Base-by-base conservation (phyloP, 495 filamentous ascomycete species). In the Penicillium turbatum region DNA sequence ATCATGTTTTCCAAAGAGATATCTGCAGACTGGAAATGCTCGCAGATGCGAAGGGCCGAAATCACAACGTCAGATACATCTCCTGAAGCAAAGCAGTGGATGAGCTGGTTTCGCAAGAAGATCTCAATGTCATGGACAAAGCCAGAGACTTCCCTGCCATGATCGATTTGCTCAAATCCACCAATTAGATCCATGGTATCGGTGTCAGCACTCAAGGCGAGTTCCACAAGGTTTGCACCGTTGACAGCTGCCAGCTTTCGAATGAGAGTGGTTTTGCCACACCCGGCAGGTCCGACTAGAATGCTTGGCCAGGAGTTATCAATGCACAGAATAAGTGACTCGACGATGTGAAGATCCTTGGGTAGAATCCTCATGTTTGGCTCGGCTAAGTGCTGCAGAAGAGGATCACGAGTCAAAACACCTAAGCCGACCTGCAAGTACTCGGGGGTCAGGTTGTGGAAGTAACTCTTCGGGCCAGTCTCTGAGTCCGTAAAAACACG, bases 121-220 rank as follows among this genome's bases (percentile, higher is more conserved):
- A 71, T 60, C 15, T 74, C 68, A 5, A 95, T 63, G 49, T 82
- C 77, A 29, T 66, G 53, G 79, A 72, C 54, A 77, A 82, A 48
- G 57, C 71, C 62, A 6, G 81, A 82, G 15, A 84, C 67, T 41
- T 84, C 82, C 41, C 92, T 80, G 29, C 83, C 72, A 44, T 89
- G 79, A 66, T 97, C 91, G 31, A 89, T 85, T 70, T 99, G 95
- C 63, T 97, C 95, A 64, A 95, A 99, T 0, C 93, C 91, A 57
- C 95, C 95, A 47, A 99, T 87, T 19, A 99, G 79, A 64, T 99
- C 95, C 83, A 92, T 96, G 13, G 92, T 89, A 68, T 99, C 95
- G 43, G 92, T 88, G 56, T 97, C 95, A 4, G 89, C 82, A 67
- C 95, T 97, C 60, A 97, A 76, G 10, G 91, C 82, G 48, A 97